A percentile compares a stretch with the other conserved stretches of the same genome.
These are phyloP conservation scores for Claviceps digitariae DNA, from an alignment of 2,329 filamentous ascomycete genomes.

Conservation along the genomic window DNA sequence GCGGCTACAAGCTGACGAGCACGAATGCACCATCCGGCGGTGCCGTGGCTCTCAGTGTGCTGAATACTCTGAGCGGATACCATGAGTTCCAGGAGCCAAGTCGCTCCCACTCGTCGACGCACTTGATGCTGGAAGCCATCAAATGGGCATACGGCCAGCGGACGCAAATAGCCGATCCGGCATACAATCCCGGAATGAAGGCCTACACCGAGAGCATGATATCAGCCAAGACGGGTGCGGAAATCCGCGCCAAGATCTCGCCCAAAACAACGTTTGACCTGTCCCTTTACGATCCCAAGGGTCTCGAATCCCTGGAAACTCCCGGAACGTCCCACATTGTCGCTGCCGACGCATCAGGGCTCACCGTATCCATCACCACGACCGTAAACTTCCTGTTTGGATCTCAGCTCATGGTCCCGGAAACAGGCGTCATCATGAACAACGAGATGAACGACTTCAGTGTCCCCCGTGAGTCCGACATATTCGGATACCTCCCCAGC, in stretches of 20 bases:
- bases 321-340: constrained; percentile 58
- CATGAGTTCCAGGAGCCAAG: constrained; percentile 43
- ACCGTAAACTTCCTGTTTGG: constrained; percentile 76
- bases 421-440: constrained; percentile 67
- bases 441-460: constrained; percentile 60
- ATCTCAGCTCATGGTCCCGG: constrained; percentile 60
- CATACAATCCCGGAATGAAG: constrained; percentile 48
- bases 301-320: constrained; percentile 39
- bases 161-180: constrained; percentile 61
- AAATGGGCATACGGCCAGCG: constrained; percentile 69
- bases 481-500: constrained; percentile 65
- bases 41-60: constrained; percentile 52
- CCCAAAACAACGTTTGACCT: constrained; percentile 25
- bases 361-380: constrained; percentile 65
- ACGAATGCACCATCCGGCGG: constrained; percentile 63
- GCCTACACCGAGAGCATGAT: constrained; percentile 51
- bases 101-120: constrained; percentile 49
- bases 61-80: constrained; percentile 67
- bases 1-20: constrained; percentile 55
- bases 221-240: constrained; percentile 44
- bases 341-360: constrained; percentile 51
- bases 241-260: constrained; percentile 32
- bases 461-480: constrained; percentile 56
- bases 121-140: constrained; percentile 72
- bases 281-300: constrained; percentile 30